Evolutionary conservation across 2,329 filamentous ascomycete genomes (phyloP).

Genomic region (Trichoderma sp.): DNA sequence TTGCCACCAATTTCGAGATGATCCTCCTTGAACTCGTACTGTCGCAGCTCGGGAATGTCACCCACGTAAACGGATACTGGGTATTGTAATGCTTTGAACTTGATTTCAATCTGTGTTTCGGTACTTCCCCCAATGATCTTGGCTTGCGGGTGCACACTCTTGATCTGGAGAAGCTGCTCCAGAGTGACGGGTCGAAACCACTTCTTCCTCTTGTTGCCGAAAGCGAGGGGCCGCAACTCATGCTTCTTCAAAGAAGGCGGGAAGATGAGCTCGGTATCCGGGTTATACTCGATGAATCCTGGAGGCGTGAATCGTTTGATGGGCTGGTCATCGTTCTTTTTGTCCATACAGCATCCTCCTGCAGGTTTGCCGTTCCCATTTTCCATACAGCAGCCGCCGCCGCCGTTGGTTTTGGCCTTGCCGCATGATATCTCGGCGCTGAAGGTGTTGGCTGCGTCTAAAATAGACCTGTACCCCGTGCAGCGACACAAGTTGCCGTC

Average conservation of each 20-base stretch:
- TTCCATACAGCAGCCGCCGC: conserved; percentile 72
- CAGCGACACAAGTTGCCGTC: conserved; percentile 96
- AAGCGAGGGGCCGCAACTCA: conserved; percentile 76
- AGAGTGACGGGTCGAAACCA: conserved; percentile 92
- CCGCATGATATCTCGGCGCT: conserved; percentile 57
- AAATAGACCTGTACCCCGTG: conserved; percentile 90
- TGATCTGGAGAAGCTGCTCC: conserved; percentile 88
- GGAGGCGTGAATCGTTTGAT: conserved; percentile 78
- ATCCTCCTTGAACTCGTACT: conserved; percentile 77
- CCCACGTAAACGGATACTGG: conserved; percentile 88
- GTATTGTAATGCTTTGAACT: conserved; percentile 94
- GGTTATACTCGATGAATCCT: conserved; percentile 91
- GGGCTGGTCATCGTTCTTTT: conserved; percentile 51
- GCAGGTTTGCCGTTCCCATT: conserved; percentile 48
- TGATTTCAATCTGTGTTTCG: conserved; percentile 97
- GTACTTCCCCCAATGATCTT: conserved; percentile 96
- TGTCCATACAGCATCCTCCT: conserved; percentile 70
- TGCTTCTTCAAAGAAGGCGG: conserved; percentile 83
- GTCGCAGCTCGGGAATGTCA: conserved; percentile 85
- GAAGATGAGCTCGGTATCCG: conserved; percentile 93
- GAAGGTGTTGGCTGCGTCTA: conserved; percentile 93
- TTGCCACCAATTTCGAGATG: conserved; percentile 92
- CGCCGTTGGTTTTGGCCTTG: conserved; percentile 48
- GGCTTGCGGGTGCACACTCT: conserved; percentile 77
- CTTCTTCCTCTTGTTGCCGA: conserved; percentile 91